A percentile compares a stretch with the other conserved stretches of the same genome.
These are phyloP conservation scores for Aureobasidium pullulans DNA, from an alignment of 2,329 filamentous ascomycete genomes.

Conservation along the genomic window DNA sequence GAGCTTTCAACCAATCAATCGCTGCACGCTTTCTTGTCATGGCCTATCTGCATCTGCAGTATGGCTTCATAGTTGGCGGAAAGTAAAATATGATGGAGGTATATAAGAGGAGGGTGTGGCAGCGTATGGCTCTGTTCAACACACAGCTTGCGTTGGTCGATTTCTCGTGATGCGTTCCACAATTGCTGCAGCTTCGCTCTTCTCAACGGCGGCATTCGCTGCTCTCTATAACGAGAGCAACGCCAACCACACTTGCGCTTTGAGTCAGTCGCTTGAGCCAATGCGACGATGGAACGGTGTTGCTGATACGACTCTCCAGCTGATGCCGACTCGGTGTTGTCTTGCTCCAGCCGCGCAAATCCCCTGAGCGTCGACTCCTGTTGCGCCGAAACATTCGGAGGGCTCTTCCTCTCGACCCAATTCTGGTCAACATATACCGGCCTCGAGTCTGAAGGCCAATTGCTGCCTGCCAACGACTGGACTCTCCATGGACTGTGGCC, in stretches of 20 bases:
- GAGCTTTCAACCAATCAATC: slow-evolving; percentile 1
- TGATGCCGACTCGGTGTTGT: slow-evolving; percentile 29
- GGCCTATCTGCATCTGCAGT: not conserved
- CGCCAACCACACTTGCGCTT: slow-evolving; percentile 50
- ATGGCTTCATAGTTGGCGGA: slow-evolving; percentile 2
- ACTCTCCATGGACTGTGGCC: slow-evolving; percentile 56
- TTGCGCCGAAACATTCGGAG: slow-evolving; percentile 59
- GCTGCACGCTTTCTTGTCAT: slow-evolving; percentile 1
- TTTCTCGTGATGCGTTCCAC: not conserved
- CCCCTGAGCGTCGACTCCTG: slow-evolving; percentile 48
- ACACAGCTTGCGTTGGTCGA: not conserved
- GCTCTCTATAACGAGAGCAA: slow-evolving; percentile 42
- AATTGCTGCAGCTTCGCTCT: not conserved
- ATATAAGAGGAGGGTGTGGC: not conserved
- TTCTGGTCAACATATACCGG: slow-evolving; percentile 61
- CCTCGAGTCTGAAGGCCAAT: slow-evolving; percentile 49
- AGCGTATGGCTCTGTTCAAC: not conserved
- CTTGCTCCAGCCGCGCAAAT: slow-evolving; percentile 42
- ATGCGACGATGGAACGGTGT: slow-evolving; percentile 17
- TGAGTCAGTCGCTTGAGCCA: slow-evolving; percentile 31
- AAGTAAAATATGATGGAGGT: not conserved
- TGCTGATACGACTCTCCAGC: slow-evolving; percentile 15
- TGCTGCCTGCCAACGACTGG: slow-evolving; percentile 51
- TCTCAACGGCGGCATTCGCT: slow-evolving; percentile 23
- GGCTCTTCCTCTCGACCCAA: slow-evolving; percentile 55